Evolutionary conservation across 768 basidiomycete genomes (phyloP), one percentile per base, ranked within the genome.

Genomic region (Boletellus ananas): DNA sequence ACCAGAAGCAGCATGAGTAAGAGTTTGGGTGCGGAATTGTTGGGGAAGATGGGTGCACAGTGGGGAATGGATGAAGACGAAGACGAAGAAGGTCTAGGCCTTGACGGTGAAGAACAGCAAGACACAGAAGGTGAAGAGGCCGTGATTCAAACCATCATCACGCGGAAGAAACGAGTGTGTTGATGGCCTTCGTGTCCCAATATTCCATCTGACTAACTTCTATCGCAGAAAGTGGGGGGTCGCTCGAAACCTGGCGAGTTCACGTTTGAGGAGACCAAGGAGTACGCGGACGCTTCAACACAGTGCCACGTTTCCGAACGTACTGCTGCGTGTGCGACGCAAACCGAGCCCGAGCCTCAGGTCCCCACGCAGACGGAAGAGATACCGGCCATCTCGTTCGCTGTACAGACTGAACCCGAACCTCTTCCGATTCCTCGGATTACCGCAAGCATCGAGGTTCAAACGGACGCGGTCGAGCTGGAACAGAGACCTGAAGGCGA

Each of bases 131-230:
- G 76, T 17, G 86, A 87, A 58, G 66, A 70, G 25, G 86, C 88
- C 60, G 81, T 87, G 35, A 81, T 88, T 51, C 85, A 94, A 67
- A 93, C 91, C 3, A 93, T 94, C 56, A 92, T 94, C 58, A 93
- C 90, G 2, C 74, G 89, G 51, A 87, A 82, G 61, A 89, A 86
- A 69, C 75, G 86, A 74, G 85, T 85, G 60, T 21, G 71, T 59
- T n/a, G 16, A 16, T 17, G 42, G 17, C 41, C 49, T 42, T 27
- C 34, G n/a, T 38, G 12, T 12, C 27, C 47, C 12, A 1, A 3
- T 23, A 1, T 40, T 43, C 72, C 5, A 41, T 20, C 10, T 54
- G 39, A 36, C 52, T 58, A 33, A 59, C 39, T 43, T 55, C 34
- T 27, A 8, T 31, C 12, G 6, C 64, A 89, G 87, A 88, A 86